phyloP scores from a whole-genome alignment of 2,329 filamentous ascomycete genomes.

The Taxawa tesnikishii region DNA sequence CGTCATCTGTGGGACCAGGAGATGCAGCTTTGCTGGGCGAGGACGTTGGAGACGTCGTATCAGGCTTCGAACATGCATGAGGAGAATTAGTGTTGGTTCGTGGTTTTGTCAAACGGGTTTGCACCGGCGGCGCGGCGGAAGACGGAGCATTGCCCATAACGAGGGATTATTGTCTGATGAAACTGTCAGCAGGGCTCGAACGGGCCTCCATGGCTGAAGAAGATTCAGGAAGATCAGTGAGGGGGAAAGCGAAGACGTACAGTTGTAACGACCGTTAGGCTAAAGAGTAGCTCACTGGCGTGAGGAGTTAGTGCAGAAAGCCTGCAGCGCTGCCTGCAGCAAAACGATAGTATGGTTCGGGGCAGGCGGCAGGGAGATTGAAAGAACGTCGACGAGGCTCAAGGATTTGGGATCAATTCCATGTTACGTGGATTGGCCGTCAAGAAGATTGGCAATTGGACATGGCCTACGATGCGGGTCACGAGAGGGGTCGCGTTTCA shows the following conservation, averaged over 20 bases:
- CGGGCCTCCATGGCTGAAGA: neutral
- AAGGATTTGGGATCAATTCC: neutral
- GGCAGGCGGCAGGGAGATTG: neutral
- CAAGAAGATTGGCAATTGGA: neutral
- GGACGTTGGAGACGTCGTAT: no score
- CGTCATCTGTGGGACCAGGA: neutral
- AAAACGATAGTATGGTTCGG: no score
- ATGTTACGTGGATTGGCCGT: neutral
- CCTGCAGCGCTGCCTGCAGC: neutral
- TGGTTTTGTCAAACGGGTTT: slow-evolving; percentile 4
- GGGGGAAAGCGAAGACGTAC: no score
- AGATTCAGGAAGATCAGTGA: neutral
- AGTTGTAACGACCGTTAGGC: neutral
- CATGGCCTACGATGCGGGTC: neutral
- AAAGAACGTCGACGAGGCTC: neutral
- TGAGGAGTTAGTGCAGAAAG: neutral
- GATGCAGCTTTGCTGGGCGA: neutral
- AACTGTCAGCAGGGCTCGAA: neutral
- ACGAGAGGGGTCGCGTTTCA: no score
- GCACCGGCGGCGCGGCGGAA: neutral
- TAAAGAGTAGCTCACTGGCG: neutral
- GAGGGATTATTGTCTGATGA: neutral
- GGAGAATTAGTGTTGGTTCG: slow-evolving; percentile 4
- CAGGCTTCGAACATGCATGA: neutral
- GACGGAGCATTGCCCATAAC: slow-evolving; percentile 1